Evolutionary conservation across 768 basidiomycete genomes (phyloP).

Genomic region (Amanita thiersii): DNA sequence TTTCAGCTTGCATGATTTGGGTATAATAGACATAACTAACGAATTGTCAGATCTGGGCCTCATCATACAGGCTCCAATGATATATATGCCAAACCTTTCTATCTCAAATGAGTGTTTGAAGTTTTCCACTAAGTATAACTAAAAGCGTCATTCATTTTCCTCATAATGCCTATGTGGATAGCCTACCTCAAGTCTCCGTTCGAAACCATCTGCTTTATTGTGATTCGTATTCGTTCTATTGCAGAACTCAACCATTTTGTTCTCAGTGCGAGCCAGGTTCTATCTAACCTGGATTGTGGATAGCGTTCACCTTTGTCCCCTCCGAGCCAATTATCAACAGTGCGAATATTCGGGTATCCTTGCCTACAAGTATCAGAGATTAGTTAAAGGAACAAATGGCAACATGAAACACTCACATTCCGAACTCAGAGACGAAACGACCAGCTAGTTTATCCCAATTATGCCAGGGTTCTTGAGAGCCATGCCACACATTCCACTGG

Average conservation of each 20-base stretch:
- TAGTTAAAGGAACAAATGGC: neutral
- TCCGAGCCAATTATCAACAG: conserved; percentile 84
- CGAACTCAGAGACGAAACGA: conserved; percentile 92
- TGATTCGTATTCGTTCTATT: conserved; percentile 65
- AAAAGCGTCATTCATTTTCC: conserved; percentile 3
- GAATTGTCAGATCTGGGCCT: neutral
- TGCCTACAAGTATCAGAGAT: conserved; percentile 48
- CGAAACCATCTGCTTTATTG: conserved; percentile 88
- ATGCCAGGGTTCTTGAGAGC: conserved; percentile 86
- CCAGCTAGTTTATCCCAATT: conserved; percentile 90
- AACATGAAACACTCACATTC: conserved; percentile 49
- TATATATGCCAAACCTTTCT: no score
- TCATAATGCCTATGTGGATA: neutral
- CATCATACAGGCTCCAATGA: conserved; percentile 1
- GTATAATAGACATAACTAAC: conserved; percentile 86
- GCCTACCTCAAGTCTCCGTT: conserved; percentile 72
- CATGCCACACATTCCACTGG: conserved; percentile 97
- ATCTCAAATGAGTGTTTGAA: conserved; percentile 86
- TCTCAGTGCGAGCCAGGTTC: neutral
- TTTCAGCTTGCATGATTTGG: conserved; percentile 95
- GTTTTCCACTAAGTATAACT: conserved; percentile 93
- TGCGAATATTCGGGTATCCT: conserved; percentile 82
- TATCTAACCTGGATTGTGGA: conserved; percentile 76
- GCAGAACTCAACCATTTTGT: neutral
- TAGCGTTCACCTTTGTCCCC: conserved; percentile 66